A percentile compares a stretch with the other conserved stretches of the same genome.
Conservation (phyloP, 345 rosid genomes). For the Tarenaya hassleriana region DNA sequence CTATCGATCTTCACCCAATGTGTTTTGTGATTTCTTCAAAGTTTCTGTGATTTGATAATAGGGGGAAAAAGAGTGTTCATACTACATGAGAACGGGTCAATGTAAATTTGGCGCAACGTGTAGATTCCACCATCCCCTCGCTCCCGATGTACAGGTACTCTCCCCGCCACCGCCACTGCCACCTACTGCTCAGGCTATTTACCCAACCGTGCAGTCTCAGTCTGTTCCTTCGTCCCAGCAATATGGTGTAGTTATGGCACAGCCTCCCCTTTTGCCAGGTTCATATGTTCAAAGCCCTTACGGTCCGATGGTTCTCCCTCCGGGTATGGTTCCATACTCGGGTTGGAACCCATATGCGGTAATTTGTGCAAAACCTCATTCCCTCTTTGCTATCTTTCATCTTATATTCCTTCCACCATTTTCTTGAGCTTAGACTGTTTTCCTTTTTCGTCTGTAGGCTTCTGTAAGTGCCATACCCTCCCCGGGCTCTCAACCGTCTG, state of each 20-base stretch:
- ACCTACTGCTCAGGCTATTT: slow-evolving; percentile 44
- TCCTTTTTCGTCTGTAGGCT: slow-evolving; percentile 33
- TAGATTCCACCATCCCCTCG: slow-evolving; percentile 83
- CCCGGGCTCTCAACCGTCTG: slow-evolving; percentile 46
- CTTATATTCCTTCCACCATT: not conserved
- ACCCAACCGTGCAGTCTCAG: slow-evolving; percentile 53
- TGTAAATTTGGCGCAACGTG: slow-evolving; percentile 86
- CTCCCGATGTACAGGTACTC: slow-evolving; percentile 42
- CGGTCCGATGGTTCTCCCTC: slow-evolving; percentile 67
- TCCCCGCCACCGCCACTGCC: slow-evolving; percentile 22
- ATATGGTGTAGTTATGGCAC: slow-evolving; percentile 60
- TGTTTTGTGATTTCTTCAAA: slow-evolving; percentile 16
- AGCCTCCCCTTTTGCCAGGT: slow-evolving; percentile 65
- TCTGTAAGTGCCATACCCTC: slow-evolving; percentile 52
- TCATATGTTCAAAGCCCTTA: slow-evolving; percentile 65
- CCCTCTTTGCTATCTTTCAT: not conserved
- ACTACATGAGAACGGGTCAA: slow-evolving; percentile 77
- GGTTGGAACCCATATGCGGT: slow-evolving; percentile 80
- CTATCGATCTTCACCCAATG: not conserved
- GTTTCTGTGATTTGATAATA: slow-evolving; percentile 28
- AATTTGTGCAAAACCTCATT: slow-evolving; percentile 26
- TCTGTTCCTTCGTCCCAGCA: slow-evolving; percentile 59
- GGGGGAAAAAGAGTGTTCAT: slow-evolving; percentile 92
- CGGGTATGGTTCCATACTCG: slow-evolving; percentile 59
- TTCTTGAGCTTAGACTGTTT: not conserved